Base-by-base conservation (phyloP, 371 early-diverging fungal genomes). In the Mucor saturninus region DNA sequence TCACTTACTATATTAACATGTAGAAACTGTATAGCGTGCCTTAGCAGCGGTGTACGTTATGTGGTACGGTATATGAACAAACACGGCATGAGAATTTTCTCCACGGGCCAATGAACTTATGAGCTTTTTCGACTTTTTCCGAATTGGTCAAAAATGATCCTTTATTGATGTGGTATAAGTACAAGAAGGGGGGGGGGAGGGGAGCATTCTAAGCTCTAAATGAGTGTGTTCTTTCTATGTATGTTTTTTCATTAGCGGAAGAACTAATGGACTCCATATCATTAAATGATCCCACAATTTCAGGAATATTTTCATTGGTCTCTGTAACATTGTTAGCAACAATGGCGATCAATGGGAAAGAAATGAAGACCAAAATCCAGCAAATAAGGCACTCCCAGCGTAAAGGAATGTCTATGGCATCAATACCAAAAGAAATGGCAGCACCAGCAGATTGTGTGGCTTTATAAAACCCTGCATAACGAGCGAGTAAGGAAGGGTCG, bases 381-480 rank as follows among this genome's bases (percentile, higher is more conserved):
- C 70, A 64, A 15, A 74, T 68, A 11, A 77, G 59, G 38, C 72
- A 74, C 13, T 73, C 69, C 77, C 77, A 77, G 1, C 72, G 66
- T 9, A 77, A 60, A 26, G 63, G 72, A 15, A 74, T 65, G 40
- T 50, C 42, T 4, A 62, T 67, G 31, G 75, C 65, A 62, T 77
- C 78, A 51, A 77, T 73, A 57, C 75, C 75, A 39, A 75, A 77
- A 9, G 78, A 49, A 7, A 67, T 59, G 29, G 75, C 78, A 9
- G 73, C 75, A 61, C 78, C 78, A 51, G 75, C 78, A 21, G 85
- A 83, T 73, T 88, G 89, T 50, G 81, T 74, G 49, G 86, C 86
- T 69, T 89, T 86, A 81, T 89, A 88, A 64, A 86, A 90, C 9
- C 91, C 94, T 28, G 90, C 87, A 68, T 88, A 92, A 38, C 89